These are phyloP conservation scores for Amaranthus tricolor DNA, from an alignment of 179 eudicot genomes.

Conservation along the genomic window DNA sequence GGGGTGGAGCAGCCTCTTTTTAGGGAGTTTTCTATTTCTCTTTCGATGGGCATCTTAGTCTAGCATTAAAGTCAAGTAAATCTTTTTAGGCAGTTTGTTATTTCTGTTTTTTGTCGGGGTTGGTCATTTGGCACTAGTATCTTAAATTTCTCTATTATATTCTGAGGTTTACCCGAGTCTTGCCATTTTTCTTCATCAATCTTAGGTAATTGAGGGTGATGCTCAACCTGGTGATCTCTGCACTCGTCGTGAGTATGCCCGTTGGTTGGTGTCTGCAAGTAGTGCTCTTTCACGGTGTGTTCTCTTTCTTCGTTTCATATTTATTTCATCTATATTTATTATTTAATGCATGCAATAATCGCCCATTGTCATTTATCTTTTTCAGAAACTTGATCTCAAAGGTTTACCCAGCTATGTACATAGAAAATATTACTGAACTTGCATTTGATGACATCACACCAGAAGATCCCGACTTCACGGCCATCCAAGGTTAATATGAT, in stretches of 20 bases:
- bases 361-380: conserved; percentile 13
- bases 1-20: background rate
- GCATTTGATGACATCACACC: conserved; percentile 95
- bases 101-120: background rate
- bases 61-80: background rate
- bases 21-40: background rate
- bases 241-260: conserved; percentile 96
- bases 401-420: conserved; percentile 97
- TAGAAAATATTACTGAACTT: conserved; percentile 85
- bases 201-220: conserved; percentile 85
- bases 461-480: conserved; percentile 90
- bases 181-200: conserved; percentile 12
- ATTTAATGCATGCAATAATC: conserved; percentile 1
- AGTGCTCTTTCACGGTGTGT: conserved; percentile 84
- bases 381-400: conserved; percentile 70
- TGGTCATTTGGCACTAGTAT: background rate
- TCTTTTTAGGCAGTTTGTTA: too few relatives aligned
- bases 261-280: conserved; percentile 95
- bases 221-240: conserved; percentile 87
- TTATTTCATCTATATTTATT: conserved; percentile 5
- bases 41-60: background rate
- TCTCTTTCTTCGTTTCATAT: background rate
- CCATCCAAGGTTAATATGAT: conserved; percentile 66
- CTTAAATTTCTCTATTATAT: background rate
- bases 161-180: background rate